Base-by-base conservation (phyloP, 2,329 filamentous ascomycete genomes). In the Arthrinium phaeospermum region DNA sequence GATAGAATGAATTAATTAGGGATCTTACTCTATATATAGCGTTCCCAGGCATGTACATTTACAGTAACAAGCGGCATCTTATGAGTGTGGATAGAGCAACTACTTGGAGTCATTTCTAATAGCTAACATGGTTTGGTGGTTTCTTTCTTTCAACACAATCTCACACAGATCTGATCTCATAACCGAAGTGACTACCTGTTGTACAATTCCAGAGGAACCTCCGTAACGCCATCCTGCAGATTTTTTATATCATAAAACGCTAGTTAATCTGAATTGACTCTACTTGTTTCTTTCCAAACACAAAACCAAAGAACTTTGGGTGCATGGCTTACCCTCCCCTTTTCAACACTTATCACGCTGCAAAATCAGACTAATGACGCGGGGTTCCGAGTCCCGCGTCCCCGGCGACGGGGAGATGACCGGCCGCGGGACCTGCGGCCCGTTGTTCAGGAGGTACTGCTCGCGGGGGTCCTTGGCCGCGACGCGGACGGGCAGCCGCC, bases 401-500 rank as follows among this genome's bases (percentile, higher is more conserved):
- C 34, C 34, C 3, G 57, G 10, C 34, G 57, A 64, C 30, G 57
- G 57, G 22, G 57, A 64, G 57, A 64, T 41, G 8, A 64, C 57
- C 30, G 57, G 57, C 34, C 34, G 37, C 19, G 57, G 57, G 19
- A 64, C 34, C 57, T 64, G 57, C 57, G 57, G 57, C 10, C 57
- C 57, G 57, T 34, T 64, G 34, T 41, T 64, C 34, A 64, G 22
- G 19, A 64, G 57, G 19, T n/a, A 64, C 5, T 22, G 19, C 12
- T 64, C 57, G 19, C 34, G 34, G 12, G 57, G 30, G 19, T n/a
- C n/a, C 27, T 49, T 27, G 45, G 67, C 37, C 67, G 47, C 45
- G 34, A 69, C 19, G 45, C 37, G 27, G 27, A 69, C 27, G 19
- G 67, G 67, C 12, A 69, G 45, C 16, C 67, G 67, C 27, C 67